Evolutionary conservation across 495 filamentous ascomycete genomes (phyloP), one percentile per base, ranked within the genome.

Genomic region (Podospora didyma): DNA sequence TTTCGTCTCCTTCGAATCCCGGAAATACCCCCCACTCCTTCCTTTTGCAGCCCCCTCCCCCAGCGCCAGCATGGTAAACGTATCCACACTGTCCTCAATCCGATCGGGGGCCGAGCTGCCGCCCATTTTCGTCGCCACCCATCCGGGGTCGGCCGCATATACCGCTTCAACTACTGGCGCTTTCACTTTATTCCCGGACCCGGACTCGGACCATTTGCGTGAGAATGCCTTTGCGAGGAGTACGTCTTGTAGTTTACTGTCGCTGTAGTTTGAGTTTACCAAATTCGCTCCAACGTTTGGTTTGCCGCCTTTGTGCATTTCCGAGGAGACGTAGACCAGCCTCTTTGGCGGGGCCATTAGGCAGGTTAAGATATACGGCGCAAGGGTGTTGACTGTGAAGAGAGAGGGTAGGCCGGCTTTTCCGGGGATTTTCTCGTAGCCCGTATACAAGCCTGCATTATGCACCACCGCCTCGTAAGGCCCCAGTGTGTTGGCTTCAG

Each of bases 41-140:
- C 59, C 62, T 7, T 60, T 49, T 0, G 64, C 58, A n/a, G 61
- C 39, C 7, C 67, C 66, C 2, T 73, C 50, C 0, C 75, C 78
- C 53, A 71, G 65, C 0, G 75, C 77, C 44, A 77, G 73, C 48
- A 77, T 69, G 6, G 75, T 74, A 59, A 79, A 73, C 1, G 73
- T 71, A 23, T 74, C 70, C 9, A 77, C 67, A 4, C 74, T 71
- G 51, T 74, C 72, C 24, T 71, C 63, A 49, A 77, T 56, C 7
- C 71, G 62, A 0, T 73, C 78, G 1, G 78, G 69, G 0, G 81
- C 82, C 56, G 62, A 65, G 23, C 39, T 47, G 1, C 81, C 81
- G 3, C 82, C 80, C 77, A 84, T 82, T 69, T 82, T 84, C 0
- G 81, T 85, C 44, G 76, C 63, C 45, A 86, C 80, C 82, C 83